Base-by-base conservation (phyloP, 1,284 basidiomycete species). In the Trichosporon coremiiforme region DNA sequence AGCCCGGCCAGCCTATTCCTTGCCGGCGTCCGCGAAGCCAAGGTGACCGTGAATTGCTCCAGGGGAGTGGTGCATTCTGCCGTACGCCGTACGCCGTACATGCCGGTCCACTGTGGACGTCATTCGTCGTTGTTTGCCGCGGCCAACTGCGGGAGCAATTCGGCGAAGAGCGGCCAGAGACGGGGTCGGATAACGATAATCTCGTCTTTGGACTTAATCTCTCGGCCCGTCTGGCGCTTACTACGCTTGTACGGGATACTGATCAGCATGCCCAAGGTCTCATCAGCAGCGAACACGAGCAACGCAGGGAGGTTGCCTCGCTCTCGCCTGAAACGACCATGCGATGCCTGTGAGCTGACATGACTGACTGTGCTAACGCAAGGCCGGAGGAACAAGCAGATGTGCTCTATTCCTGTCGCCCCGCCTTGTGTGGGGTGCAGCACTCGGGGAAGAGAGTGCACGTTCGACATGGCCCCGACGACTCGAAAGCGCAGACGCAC, bases 351-450 rank as follows among this genome's bases (percentile, higher is more conserved):
- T 71, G 31, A 57, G 70, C 65, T 13, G 0, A 22, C 31, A 22
- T 55, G n/a, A 36, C 38, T 10, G 5, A 12, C n/a, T 4, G 9
- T 7, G 36, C 33, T 33, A 1, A 25, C 67, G 7, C 3, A 65
- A 79, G 77, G 78, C 33, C 72, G 78, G 0, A 70, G 68, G 4
- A 70, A 71, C 47, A 79, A 79, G 66, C 76, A 76, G 20, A 66
- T 74, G 5, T 79, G 78, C 64, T 65, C 75, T 20, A 79, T 78
- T 20, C 69, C 73, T 8, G 69, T 72, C 4, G 69, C 71, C 7
- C 67, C 75, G 25, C 73, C 75, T 0, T 80, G 79, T 55, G 71
- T 73, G 20, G 70, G 70, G 17, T 80, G 79, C 63, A 47, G 68
- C 8, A 65, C 72, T 2, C 69, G 77, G 15, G 45, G 70, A 0